Percentiles rank a stretch among this genome's conserved stretches.
These are phyloP conservation scores for Trichopus zeylanicus DNA, from an alignment of 116 monocot species.

Conservation along the genomic window DNA sequence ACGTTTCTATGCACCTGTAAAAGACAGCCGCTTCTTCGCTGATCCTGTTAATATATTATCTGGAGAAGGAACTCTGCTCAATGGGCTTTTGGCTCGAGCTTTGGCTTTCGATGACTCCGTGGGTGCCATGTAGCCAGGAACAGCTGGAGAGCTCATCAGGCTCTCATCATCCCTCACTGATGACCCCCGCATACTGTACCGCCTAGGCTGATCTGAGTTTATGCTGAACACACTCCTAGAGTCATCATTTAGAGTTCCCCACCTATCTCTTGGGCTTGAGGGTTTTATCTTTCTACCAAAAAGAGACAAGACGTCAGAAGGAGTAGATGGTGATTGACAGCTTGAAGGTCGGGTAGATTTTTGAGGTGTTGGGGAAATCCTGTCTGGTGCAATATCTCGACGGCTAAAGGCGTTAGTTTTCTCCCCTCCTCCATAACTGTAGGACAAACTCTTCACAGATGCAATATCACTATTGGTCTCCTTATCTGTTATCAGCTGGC, in stretches of 20 bases:
- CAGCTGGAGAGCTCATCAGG: conserved; percentile 26
- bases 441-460: conserved; percentile 22
- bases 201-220: conserved; percentile 32
- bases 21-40: conserved; percentile 46
- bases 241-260: conserved; percentile 30
- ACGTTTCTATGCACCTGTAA: conserved; percentile 11
- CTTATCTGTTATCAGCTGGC: conserved; percentile 9
- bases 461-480: conserved; percentile 18
- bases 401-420: conserved; percentile 23
- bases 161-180: conserved; percentile 48
- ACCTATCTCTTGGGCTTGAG: conserved; percentile 20
- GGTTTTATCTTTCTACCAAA: conserved; percentile 17
- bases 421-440: conserved; percentile 1
- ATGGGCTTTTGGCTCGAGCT: conserved; percentile 31
- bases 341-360: conserved; percentile 20
- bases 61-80: conserved; percentile 14
- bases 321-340: conserved; percentile 26
- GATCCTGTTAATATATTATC: conserved; percentile 20
- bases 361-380: conserved; percentile 6
- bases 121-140: conserved; percentile 55
- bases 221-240: conserved; percentile 32
- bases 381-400: conserved; percentile 12
- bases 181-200: conserved; percentile 46
- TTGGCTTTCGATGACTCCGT: conserved; percentile 43
- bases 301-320: conserved; percentile 11